Conservation (phyloP, 192 early-diverging fungal species). For the Phycomyces nitens region DNA sequence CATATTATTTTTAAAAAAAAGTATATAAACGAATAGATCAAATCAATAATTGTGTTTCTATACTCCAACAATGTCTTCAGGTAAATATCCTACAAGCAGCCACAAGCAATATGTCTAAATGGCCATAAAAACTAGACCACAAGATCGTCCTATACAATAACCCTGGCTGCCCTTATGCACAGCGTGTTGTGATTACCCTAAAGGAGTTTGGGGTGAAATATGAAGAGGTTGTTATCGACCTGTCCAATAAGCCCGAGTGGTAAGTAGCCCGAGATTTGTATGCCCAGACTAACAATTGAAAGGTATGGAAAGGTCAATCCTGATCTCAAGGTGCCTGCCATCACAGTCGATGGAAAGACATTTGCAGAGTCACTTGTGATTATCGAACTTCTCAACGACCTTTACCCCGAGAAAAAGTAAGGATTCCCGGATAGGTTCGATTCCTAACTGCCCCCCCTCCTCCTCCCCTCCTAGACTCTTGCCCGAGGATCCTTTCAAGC, state of each 20-base stretch:
- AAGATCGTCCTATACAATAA: slow-evolving; percentile 59
- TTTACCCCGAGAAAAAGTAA: slow-evolving; percentile 54
- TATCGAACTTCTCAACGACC: slow-evolving; percentile 61
- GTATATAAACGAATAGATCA: no score
- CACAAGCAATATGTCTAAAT: no score
- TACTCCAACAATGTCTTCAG: no score
- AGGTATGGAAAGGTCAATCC: slow-evolving; percentile 62
- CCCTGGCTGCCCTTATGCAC: slow-evolving; percentile 65
- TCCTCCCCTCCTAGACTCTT: slow-evolving; percentile 47
- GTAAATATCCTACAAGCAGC: no score
- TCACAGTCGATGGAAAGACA: slow-evolving; percentile 50
- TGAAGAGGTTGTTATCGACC: slow-evolving; percentile 59
- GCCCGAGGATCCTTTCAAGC: slow-evolving; percentile 41
- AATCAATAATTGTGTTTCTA: no score
- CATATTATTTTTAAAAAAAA: no score
- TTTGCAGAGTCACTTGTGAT: slow-evolving; percentile 67
- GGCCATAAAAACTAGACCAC: neutral
- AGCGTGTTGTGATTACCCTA: slow-evolving; percentile 61
- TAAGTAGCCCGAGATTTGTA: slow-evolving; percentile 23
- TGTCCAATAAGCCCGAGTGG: slow-evolving; percentile 61
- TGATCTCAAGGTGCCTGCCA: slow-evolving; percentile 63
- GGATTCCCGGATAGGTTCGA: no score
- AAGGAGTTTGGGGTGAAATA: slow-evolving; percentile 49
- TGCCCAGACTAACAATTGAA: no score
- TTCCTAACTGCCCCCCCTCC: no score